Base-by-base conservation (phyloP, 768 basidiomycete genomes). In the Rhizopogon sp. region DNA sequence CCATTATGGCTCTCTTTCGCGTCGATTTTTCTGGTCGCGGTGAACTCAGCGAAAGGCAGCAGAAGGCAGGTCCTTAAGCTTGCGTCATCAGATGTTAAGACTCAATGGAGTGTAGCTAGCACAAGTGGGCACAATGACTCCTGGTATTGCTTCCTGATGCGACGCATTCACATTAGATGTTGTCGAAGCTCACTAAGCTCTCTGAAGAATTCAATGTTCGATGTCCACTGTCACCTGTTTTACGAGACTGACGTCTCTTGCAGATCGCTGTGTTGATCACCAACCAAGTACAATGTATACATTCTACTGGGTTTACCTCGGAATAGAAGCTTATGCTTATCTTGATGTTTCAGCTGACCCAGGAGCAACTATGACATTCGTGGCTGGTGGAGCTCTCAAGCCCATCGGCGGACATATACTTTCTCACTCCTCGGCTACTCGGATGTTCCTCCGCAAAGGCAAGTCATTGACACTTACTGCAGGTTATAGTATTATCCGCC, bases 1-100 rank as follows among this genome's bases (percentile, higher is more conserved):
- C 91, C 62, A 95, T 98, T 57, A 96, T 98, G 92, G 96, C 95
- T 29, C 79, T 96, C 6, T 98, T 98, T 70, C 84, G 93, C 17
- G 90, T 93, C 43, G 95, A 98, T 70, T 98, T 77, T 68, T 91
- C 90, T 3, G 95, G 95, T 20, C 77, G 95, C 75, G 96, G 95
- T 31, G 96, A 97, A 68, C 72, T 97, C 40, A 94, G 93, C 61
- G 93, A 95, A 73, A 79, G 94, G 50, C 94, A 95, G 66, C 95
- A 98, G 67, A 93, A 93, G 75, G 89, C 84, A 47, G 43, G 62
- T 8, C 46, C 16, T 50, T 50, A 8, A 29, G n/a, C 20, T 14
- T 39, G 25, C 25, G 49, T 16, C 25, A 16, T 56, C 39, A 29
- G 9, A 42, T 39, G 20, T 16, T 31, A 50, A 49, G 56, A 59